These are phyloP conservation scores for Leptodontidium sp. DNA, from an alignment of 2,329 filamentous ascomycete species.

Conservation along the genomic window DNA sequence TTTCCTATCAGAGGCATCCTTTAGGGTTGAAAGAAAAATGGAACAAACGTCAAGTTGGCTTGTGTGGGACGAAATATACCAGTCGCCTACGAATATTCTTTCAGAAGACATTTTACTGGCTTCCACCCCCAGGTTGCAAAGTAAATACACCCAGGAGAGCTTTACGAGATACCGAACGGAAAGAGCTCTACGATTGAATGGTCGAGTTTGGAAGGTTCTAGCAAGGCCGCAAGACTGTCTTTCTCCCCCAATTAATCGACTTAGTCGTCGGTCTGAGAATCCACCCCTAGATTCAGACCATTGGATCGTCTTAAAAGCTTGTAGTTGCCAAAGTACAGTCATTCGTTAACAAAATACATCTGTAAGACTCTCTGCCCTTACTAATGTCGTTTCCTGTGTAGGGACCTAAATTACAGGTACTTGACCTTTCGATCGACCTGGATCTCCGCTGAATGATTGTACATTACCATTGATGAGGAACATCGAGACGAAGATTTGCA, in stretches of 20 bases:
- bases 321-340: neutral
- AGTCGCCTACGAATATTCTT: neutral
- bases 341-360: neutral
- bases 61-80: neutral
- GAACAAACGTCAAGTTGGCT: neutral
- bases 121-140: neutral
- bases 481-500: too few species aligned
- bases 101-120: slow-evolving; percentile 1
- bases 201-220: neutral
- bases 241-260: neutral
- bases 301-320: neutral
- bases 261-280: neutral
- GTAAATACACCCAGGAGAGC: neutral
- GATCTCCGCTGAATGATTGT: too few species aligned
- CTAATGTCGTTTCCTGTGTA: neutral
- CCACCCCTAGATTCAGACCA: neutral
- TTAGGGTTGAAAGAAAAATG: neutral
- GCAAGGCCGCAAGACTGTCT: neutral
- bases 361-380: neutral
- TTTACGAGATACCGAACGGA: neutral
- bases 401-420: neutral
- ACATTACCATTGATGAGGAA: too few species aligned
- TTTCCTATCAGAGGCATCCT: neutral
- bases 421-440: neutral
- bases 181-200: neutral